Evolutionary conservation across 108 stramenopile species (phyloP).

Genomic region (Cyclotella baltica): DNA sequence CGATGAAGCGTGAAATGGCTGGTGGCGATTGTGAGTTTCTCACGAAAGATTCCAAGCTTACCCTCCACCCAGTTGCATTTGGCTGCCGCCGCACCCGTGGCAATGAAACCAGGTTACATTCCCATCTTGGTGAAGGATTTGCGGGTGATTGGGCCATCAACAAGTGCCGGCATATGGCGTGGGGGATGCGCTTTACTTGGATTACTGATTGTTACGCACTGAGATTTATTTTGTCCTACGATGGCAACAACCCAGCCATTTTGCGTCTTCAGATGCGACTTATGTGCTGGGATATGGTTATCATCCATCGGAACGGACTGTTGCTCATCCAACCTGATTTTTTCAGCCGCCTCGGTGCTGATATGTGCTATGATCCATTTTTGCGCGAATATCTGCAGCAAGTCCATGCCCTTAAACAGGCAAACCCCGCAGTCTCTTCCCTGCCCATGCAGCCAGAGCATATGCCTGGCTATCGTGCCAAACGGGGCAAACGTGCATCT

Average conservation of each 20-base stretch:
- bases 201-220: constrained; percentile 5
- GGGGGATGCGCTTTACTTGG: not conserved
- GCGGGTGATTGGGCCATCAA: constrained; percentile 14
- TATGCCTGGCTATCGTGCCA: not conserved
- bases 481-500: not conserved
- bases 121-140: constrained; percentile 21
- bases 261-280: constrained; percentile 11
- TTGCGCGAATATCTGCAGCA: not conserved
- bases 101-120: constrained; percentile 18
- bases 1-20: constrained; percentile 1
- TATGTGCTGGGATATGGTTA: constrained; percentile 4
- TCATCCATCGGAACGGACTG: not conserved
- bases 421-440: not conserved
- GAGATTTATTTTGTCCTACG: constrained; percentile 9
- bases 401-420: not conserved
- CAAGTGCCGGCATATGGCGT: not conserved
- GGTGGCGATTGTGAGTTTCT: constrained; percentile 18
- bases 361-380: constrained; percentile 12
- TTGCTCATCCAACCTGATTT: not conserved
- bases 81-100: constrained; percentile 8
- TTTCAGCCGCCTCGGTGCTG: constrained; percentile 1
- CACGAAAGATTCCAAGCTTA: not conserved
- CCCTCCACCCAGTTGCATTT: constrained; percentile 23
- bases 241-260: not conserved
- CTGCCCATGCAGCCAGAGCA: not conserved